These are phyloP conservation scores for Exophiala dermatitidis DNA, from an alignment of 2,329 filamentous ascomycete species.

Conservation along the genomic window DNA sequence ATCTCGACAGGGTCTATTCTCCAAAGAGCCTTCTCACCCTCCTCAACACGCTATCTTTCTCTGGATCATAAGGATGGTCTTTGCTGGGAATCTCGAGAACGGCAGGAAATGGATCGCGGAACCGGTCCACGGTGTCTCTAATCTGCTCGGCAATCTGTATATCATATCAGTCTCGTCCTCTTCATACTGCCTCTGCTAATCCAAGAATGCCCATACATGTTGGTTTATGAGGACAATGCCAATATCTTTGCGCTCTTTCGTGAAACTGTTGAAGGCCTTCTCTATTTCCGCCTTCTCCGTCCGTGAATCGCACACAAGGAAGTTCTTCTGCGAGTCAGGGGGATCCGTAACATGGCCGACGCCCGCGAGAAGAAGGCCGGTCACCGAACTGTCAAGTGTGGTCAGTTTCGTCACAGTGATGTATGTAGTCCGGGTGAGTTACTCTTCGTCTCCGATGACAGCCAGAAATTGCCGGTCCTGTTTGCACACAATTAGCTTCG, in stretches of 20 bases:
- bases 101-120: slow-evolving; percentile 91
- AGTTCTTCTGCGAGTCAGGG: slow-evolving; percentile 91
- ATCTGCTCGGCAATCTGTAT: slow-evolving; percentile 87
- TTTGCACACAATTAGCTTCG: not conserved
- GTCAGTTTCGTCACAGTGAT: slow-evolving; percentile 4
- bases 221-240: slow-evolving; percentile 96
- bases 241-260: slow-evolving; percentile 86
- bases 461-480: slow-evolving; percentile 90
- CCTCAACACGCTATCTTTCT: slow-evolving; percentile 95
- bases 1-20: slow-evolving; percentile 34
- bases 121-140: slow-evolving; percentile 80
- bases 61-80: slow-evolving; percentile 96
- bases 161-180: slow-evolving; percentile 2
- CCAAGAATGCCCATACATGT: slow-evolving; percentile 54
- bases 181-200: not conserved
- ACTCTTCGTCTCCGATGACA: slow-evolving; percentile 91
- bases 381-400: slow-evolving; percentile 67
- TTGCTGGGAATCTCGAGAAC: slow-evolving; percentile 96
- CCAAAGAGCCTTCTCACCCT: slow-evolving; percentile 69
- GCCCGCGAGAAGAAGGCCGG: slow-evolving; percentile 86
- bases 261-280: slow-evolving; percentile 81
- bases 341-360: slow-evolving; percentile 90
- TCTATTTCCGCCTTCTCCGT: slow-evolving; percentile 86
- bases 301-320: slow-evolving; percentile 90
- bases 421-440: slow-evolving; percentile 14